A percentile compares a stretch with the other conserved stretches of the same genome.
These are phyloP conservation scores for Mycena kentingensis DNA, from an alignment of 768 basidiomycete species.

Conservation along the genomic window DNA sequence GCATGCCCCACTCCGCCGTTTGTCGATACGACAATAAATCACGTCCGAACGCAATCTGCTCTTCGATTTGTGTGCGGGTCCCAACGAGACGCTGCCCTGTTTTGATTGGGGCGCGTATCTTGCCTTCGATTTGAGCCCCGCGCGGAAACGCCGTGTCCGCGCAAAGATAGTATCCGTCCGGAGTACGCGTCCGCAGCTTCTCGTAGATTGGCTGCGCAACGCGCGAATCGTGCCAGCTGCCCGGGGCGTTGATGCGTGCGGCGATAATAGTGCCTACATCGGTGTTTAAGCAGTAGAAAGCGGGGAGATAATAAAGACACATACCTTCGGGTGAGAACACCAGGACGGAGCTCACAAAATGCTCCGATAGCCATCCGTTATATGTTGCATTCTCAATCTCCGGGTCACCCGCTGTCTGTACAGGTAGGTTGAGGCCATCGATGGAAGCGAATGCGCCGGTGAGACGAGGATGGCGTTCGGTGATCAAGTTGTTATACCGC, in stretches of 20 bases:
- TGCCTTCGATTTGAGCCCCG: slow-evolving; percentile 35
- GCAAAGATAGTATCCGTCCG: slow-evolving; percentile 43
- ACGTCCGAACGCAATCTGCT: too few relatives aligned
- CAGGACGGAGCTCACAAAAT: slow-evolving; percentile 42
- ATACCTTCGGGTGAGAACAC: slow-evolving; percentile 38
- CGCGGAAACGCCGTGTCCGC: slow-evolving; percentile 50
- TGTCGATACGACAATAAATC: slow-evolving; percentile 14
- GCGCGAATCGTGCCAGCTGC: slow-evolving; percentile 51
- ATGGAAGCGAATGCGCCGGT: slow-evolving; percentile 42
- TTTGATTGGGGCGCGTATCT: not conserved
- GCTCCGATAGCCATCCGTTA: too few relatives aligned
- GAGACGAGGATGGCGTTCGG: slow-evolving; percentile 29
- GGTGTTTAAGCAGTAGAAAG: too few relatives aligned
- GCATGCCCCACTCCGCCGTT: not conserved
- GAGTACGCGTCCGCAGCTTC: slow-evolving; percentile 34
- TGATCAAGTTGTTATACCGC: slow-evolving; percentile 15
- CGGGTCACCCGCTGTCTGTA: slow-evolving; percentile 37
- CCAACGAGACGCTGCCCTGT: not conserved
- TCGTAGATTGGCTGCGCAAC: slow-evolving; percentile 43
- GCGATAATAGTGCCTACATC: slow-evolving; percentile 40
- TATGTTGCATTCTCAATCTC: too few relatives aligned
- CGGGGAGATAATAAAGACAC: slow-evolving; percentile 1
- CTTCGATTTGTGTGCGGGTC: not conserved
- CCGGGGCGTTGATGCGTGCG: slow-evolving; percentile 40
- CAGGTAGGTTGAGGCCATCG: slow-evolving; percentile 43